These are phyloP conservation scores for Diatrype stigma DNA, from an alignment of 2,329 filamentous ascomycete genomes.

Conservation along the genomic window DNA sequence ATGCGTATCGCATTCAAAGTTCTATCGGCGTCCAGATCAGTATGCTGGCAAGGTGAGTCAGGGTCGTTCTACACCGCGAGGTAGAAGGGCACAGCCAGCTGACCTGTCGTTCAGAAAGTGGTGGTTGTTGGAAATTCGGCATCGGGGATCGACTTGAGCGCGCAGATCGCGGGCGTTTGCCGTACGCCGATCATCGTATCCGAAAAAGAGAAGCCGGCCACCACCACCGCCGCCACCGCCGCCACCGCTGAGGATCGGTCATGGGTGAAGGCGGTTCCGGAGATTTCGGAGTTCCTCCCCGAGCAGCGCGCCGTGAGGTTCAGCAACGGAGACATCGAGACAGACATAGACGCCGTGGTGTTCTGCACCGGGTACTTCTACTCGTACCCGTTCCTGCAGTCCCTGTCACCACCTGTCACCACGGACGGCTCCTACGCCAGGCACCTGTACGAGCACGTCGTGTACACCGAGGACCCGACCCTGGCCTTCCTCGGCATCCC, in stretches of 20 bases:
- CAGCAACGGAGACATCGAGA: slow-evolving; percentile 52
- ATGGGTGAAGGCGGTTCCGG: slow-evolving; percentile 24
- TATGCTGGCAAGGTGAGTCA: slow-evolving; percentile 29
- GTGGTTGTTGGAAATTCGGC: slow-evolving; percentile 66
- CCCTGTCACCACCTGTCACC: slow-evolving; percentile 40
- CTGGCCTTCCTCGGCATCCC: slow-evolving; percentile 62
- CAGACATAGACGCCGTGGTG: slow-evolving; percentile 54
- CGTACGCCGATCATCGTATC: slow-evolving; percentile 18
- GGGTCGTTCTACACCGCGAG: not conserved
- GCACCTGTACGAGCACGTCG: slow-evolving; percentile 64
- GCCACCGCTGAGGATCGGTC: slow-evolving; percentile 20
- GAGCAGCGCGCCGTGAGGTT: slow-evolving; percentile 47
- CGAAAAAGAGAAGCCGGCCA: slow-evolving; percentile 1
- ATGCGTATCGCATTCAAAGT: slow-evolving; percentile 60
- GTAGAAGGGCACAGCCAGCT: not conserved
- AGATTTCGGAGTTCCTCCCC: slow-evolving; percentile 43
- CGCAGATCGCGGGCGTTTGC: slow-evolving; percentile 55
- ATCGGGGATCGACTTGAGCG: slow-evolving; percentile 66
- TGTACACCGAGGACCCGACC: slow-evolving; percentile 61
- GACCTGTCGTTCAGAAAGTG: slow-evolving; percentile 47
- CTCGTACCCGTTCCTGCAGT: slow-evolving; percentile 54
- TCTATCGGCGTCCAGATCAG: slow-evolving; percentile 49
- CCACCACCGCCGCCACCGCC: slow-evolving; percentile 20
- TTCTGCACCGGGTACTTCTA: slow-evolving; percentile 73
- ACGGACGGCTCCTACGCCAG: slow-evolving; percentile 56